Percentiles rank a stretch among this genome's conserved stretches.
Conservation (phyloP, 331 rosid species). For the Quercus tomentella region DNA sequence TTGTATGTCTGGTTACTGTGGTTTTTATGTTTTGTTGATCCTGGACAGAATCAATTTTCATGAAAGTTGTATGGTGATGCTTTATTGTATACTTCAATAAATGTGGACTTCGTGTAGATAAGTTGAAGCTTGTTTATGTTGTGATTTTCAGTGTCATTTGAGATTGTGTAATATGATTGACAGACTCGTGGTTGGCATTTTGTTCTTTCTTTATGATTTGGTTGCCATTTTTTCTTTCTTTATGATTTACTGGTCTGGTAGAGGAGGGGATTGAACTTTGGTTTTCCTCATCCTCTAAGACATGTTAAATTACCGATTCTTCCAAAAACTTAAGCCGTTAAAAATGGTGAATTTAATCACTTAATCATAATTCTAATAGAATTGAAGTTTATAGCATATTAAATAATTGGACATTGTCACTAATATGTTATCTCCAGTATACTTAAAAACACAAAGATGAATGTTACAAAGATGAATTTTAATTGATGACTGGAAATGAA, state of each 20-base stretch:
- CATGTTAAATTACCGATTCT: too few species aligned
- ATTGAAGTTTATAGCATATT: too few species aligned
- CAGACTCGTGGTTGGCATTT: not conserved
- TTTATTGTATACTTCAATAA: not conserved
- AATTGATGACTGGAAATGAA: too few species aligned
- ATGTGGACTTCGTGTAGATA: not conserved
- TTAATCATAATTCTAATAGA: too few species aligned
- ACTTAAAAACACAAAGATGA: too few species aligned
- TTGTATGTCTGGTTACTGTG: not conserved
- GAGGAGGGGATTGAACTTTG: too few species aligned
- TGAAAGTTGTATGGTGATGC: not conserved
- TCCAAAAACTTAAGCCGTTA: rapidly evolving
- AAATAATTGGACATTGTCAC: too few species aligned
- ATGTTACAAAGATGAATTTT: too few species aligned
- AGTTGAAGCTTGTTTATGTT: not conserved
- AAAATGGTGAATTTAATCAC: too few species aligned
- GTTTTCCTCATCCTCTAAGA: too few species aligned
- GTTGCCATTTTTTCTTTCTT: too few species aligned
- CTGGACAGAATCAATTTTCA: not conserved
- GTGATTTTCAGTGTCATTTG: not conserved
- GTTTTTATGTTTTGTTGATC: not conserved
- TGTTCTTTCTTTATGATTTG: not conserved
- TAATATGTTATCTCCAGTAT: too few species aligned
- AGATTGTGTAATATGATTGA: not conserved
- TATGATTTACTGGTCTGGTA: not conserved